These are phyloP conservation scores for Gonapodya prolifera DNA, from an alignment of 192 early-diverging fungal species.

Conservation along the genomic window DNA sequence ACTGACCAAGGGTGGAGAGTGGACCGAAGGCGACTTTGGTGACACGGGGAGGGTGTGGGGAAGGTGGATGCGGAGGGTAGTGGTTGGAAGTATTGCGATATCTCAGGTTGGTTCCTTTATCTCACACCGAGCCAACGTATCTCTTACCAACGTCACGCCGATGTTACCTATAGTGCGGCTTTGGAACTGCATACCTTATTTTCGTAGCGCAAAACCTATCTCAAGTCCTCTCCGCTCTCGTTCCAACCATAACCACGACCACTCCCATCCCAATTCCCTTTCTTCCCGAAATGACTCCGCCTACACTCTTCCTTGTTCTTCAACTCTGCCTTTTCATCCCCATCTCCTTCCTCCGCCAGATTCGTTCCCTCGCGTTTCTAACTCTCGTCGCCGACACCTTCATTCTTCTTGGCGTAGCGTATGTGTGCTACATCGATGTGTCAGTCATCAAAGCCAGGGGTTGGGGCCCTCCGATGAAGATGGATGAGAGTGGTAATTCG, in stretches of 20 bases:
- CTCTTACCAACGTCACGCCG: too few relatives aligned
- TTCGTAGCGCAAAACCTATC: slow-evolving; percentile 77
- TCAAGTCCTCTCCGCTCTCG: slow-evolving; percentile 24
- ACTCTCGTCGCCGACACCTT: slow-evolving; percentile 78
- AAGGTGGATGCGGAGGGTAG: slow-evolving; percentile 39
- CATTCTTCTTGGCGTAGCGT: slow-evolving; percentile 75
- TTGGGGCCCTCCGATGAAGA: too few relatives aligned
- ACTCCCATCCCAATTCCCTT: too few relatives aligned
- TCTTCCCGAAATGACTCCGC: too few relatives aligned
- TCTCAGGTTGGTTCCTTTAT: too few relatives aligned
- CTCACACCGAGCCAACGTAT: too few relatives aligned
- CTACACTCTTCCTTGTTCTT: too few relatives aligned
- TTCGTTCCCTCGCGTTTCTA: neutral
- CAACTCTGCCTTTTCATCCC: neutral
- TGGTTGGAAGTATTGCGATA: slow-evolving; percentile 35
- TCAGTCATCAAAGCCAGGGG: neutral
- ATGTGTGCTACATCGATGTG: slow-evolving; percentile 15
- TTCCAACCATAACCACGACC: neutral
- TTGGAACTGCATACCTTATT: slow-evolving; percentile 33
- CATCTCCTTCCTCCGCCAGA: neutral
- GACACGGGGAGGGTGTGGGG: neutral
- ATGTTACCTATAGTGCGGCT: too few relatives aligned
- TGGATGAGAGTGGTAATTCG: too few relatives aligned
- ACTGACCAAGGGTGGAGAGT: too few relatives aligned
- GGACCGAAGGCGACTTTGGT: too few relatives aligned